Evolutionary conservation across 768 basidiomycete genomes (phyloP), one percentile per base, ranked within the genome.

Genomic region (Hypholoma fasciculare): DNA sequence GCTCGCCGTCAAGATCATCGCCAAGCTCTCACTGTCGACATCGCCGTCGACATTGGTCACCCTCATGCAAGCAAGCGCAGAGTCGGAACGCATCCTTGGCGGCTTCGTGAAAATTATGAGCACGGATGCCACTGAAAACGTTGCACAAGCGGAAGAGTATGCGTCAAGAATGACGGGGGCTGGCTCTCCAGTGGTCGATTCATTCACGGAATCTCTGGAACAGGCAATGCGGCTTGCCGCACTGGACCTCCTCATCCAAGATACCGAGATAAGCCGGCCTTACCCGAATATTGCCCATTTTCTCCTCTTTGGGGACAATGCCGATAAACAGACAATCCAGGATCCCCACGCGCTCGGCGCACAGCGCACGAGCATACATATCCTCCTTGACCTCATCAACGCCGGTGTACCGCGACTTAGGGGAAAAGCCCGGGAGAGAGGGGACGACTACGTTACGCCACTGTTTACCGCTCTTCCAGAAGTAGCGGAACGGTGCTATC

Each of bases 211-310:
- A 19, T 66, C 76, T 1, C 74, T 90, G 2, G 78, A 84, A 4
- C 88, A 94, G 61, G 85, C 88, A 0, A 91, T 89, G 54, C 75
- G 92, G 38, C 74, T 90, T 1, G 85, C 90, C 0, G 86, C 92
- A 4, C 82, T 98, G 49, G 88, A 96, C 60, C 75, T 98, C 11
- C 79, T 98, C 53, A 83, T 93, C 42, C 84, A 85, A 57, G 90
- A 89, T 58, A 94, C 94, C 0, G 75, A 81, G n/a, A 69, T 74
- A 0, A 80, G 76, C 44, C 73, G 81, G 8, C 72, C 84, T 0
- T 92, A 85, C 63, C 94, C 95, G 6, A 97, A 95, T 64, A 67
- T 96, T 17, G 90, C 90, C 0, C 95, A 97, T 72, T 91, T 92
- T 74, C 75, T 98, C 11, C 80, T 97, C 19, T 92, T 96, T 65